Conservation (phyloP, 371 early-diverging fungal genomes). For the Saksenaea vasiformis region DNA sequence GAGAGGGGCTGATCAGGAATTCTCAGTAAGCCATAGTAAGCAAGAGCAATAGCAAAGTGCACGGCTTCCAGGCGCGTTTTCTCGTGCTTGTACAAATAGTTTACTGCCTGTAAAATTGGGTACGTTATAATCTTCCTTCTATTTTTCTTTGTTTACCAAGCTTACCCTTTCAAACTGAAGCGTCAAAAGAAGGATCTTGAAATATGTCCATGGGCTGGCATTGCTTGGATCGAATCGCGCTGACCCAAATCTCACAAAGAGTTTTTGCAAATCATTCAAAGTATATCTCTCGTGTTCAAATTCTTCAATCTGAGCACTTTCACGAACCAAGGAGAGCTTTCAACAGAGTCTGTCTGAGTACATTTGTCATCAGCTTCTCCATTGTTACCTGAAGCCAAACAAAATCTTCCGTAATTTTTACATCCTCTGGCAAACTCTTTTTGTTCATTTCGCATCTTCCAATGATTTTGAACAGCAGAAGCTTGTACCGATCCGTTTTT, state of each 20-base stretch:
- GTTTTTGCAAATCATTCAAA: slow-evolving; percentile 64
- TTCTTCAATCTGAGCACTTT: slow-evolving; percentile 47
- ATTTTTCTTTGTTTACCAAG: not conserved
- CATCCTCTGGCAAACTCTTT: slow-evolving; percentile 62
- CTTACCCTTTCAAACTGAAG: slow-evolving; percentile 85
- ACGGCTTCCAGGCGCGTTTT: slow-evolving; percentile 78
- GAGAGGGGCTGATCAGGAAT: slow-evolving; percentile 54
- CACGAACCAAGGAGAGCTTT: slow-evolving; percentile 66
- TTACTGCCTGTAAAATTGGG: slow-evolving; percentile 59
- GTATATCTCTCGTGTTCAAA: slow-evolving; percentile 61
- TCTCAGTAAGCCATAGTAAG: slow-evolving; percentile 76
- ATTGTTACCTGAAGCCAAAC: slow-evolving; percentile 69
- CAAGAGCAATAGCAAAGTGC: slow-evolving; percentile 86
- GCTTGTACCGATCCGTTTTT: slow-evolving; percentile 82
- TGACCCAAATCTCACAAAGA: slow-evolving; percentile 67
- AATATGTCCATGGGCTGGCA: slow-evolving; percentile 76
- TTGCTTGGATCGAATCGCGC: slow-evolving; percentile 70
- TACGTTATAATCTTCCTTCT: not conserved
- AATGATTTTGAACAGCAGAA: slow-evolving; percentile 82
- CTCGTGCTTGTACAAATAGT: slow-evolving; percentile 64
- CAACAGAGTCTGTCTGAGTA: not conserved
- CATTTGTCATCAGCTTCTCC: not conserved
- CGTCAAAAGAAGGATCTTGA: slow-evolving; percentile 78
- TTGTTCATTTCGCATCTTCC: slow-evolving; percentile 82
- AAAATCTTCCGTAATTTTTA: slow-evolving; percentile 79